Conservation (phyloP, 805 yeast genomes). For the Candida sphagnicola region DNA sequence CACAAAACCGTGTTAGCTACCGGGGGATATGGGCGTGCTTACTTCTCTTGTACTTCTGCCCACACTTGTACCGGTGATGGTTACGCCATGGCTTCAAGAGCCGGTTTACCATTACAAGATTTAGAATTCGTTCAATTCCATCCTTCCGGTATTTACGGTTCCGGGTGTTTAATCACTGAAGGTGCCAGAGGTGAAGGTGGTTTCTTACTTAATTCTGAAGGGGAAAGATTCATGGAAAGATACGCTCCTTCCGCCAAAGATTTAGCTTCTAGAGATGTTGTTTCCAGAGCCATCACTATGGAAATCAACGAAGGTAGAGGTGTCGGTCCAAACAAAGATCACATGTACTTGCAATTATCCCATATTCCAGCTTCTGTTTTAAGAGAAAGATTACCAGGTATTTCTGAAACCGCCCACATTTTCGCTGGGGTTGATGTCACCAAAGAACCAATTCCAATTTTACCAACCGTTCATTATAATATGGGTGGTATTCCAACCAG, state of each 20-base stretch:
- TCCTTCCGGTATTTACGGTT: conserved; percentile 98
- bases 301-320: conserved; percentile 99
- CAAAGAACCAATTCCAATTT: conserved; percentile 96
- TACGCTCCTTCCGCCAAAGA: conserved; percentile 99
- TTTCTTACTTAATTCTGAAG: conserved; percentile 89
- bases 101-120: conserved; percentile 97
- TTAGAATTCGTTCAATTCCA: conserved; percentile 98
- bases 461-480: conserved; percentile 98
- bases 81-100: conserved; percentile 96
- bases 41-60: conserved; percentile 98
- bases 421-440: conserved; percentile 99
- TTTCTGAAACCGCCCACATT: conserved; percentile 96
- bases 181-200: conserved; percentile 99
- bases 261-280: conserved; percentile 97
- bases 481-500: conserved; percentile 99
- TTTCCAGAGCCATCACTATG: conserved; percentile 96
- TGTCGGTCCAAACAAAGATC: conserved; percentile 95
- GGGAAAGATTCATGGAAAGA: conserved; percentile 99
- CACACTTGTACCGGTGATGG: conserved; percentile 99
- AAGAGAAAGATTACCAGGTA: conserved; percentile 97
- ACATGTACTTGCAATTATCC: conserved; percentile 88
- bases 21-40: conserved; percentile 98
- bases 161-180: conserved; percentile 98
- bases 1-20: conserved; percentile 96
- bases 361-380: conserved; percentile 91